Evolutionary conservation across 2,329 filamentous ascomycete species (phyloP), one percentile per base, ranked within the genome.

Genomic region (Celoporthe dispersa): DNA sequence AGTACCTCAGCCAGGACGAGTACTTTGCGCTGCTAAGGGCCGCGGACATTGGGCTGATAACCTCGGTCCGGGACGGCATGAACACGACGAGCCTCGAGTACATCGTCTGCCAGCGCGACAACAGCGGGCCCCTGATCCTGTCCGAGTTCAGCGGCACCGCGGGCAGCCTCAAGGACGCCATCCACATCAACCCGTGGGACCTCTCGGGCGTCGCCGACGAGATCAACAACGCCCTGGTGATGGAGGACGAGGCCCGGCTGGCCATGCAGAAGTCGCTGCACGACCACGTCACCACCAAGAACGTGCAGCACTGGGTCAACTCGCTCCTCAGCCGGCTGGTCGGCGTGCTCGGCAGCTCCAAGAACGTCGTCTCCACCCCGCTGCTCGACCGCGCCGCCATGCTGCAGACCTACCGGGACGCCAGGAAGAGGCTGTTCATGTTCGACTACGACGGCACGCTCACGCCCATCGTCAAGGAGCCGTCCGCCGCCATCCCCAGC

Each of bases 391-490:
- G 90, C 48, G 85, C 89, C 3, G 85, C 89, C 72, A 81, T 98
- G 74, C 84, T 97, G 51, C 83, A 86, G 68, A 90, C 91, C 71
- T 98, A 98, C 80, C 88, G 90, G 71, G 84, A 87, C 53, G 90
- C 94, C 3, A 87, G 87, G 72, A 93, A 92, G 81, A 90, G 96
- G 14, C 85, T 99, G 3, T 97, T 98, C 84, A 95, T 99, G 93
- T 98, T 98, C 78, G 96, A 99, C 82, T 99, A 99, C 77, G 96
- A 99, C 79, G 96, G 96, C 63, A 99, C 96, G 0, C 87, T 99
- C 68, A 98, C 96, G 3, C 93, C 94, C 0, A 98, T 99, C 75
- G 96, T 98, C 68, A 91, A 92, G 75, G 94, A 98, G 77, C 96
- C 96, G 1, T 91, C 92, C 74, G 91, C 94, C 6, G 96, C 96